Percentiles rank a stretch among this genome's conserved stretches.
Conservation (phyloP, 2,329 filamentous ascomycete genomes). For the Sphaerulina vaccinii region DNA sequence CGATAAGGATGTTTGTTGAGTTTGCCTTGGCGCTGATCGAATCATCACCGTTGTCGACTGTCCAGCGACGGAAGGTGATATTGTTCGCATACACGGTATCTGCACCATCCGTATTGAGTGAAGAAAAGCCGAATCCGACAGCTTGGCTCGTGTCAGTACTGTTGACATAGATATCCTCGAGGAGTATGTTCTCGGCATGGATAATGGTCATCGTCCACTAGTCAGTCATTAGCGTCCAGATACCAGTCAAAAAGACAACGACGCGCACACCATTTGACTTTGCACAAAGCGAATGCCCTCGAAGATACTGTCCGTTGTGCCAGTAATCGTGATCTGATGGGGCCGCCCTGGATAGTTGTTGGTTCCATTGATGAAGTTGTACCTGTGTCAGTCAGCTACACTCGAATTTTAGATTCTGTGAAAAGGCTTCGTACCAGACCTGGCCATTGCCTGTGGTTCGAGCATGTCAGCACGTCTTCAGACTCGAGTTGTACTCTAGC, state of each 20-base stretch:
- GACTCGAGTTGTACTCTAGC: too few species aligned
- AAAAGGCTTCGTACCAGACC: constrained; percentile 60
- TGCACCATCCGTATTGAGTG: constrained; percentile 49
- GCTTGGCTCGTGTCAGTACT: constrained; percentile 42
- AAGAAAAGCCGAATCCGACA: constrained; percentile 17
- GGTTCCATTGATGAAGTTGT: constrained; percentile 39
- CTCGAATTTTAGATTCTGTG: too few species aligned
- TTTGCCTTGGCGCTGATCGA: constrained; percentile 56
- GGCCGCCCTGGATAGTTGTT: constrained; percentile 44
- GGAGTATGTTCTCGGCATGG: constrained; percentile 46
- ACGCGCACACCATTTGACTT: constrained; percentile 55
- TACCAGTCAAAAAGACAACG: not conserved
- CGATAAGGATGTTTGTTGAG: constrained; percentile 53
- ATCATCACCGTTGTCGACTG: constrained; percentile 54
- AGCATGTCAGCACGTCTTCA: not conserved
- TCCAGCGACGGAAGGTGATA: constrained; percentile 53
- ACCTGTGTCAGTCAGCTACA: too few species aligned
- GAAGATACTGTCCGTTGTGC: constrained; percentile 50
- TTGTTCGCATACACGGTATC: constrained; percentile 55
- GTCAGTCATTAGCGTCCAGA: not conserved
- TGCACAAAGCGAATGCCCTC: constrained; percentile 53
- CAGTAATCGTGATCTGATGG: constrained; percentile 53
- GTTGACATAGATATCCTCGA: constrained; percentile 55
- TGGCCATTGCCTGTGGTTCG: constrained; percentile 55
- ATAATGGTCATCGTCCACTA: constrained; percentile 50